Base-by-base conservation (phyloP, 1,284 basidiomycete genomes). In the Boletus sp. region DNA sequence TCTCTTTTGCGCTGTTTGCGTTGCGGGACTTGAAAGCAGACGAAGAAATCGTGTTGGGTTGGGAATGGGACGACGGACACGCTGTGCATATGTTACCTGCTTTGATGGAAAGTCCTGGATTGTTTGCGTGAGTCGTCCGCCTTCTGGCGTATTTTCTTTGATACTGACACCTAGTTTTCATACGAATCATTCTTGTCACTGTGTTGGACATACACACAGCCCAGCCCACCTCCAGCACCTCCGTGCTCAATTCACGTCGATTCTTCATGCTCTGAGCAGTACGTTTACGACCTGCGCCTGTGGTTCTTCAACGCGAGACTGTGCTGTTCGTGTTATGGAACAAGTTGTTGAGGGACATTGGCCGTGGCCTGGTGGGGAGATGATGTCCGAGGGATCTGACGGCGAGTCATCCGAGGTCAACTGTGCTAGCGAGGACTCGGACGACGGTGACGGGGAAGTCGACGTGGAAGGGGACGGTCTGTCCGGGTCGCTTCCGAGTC, bases 31-130 rank as follows among this genome's bases (percentile, higher is more conserved):
- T 98, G 62, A 84, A 84, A 61, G 85, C 86, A 40, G 83, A 90
- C 54, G 94, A 97, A 68, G 97, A 98, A 77, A 86, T 98, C 44
- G 87, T 96, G 0, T 76, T 98, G 0, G 93, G 91, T 0, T 98
- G 96, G 95, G 95, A 97, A 73, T 98, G 95, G 96, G 95, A 97
- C 67, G 95, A 98, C 69, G 87, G 88, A 8, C 93, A 95, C 71
- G 88, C 92, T 1, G 87, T 97, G 0, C 96, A 98, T 75, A 80
- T 85, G 54, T 78, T 98, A 0, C 91, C 91, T 6, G 85, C 87
- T 21, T 77, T 94, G 52, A 81, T 93, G 54, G 79, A 87, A 66
- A 78, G 79, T 25, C 82, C 84, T 8, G 76, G 80, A 46, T 67
- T 82, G 48, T 88, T 87, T 65, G 79, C 79, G 86, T 88, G 71